A percentile compares a stretch with the other conserved stretches of the same genome.
Evolutionary conservation across 345 rosid genomes (phyloP).

Genomic region (Syzygium jambos): DNA sequence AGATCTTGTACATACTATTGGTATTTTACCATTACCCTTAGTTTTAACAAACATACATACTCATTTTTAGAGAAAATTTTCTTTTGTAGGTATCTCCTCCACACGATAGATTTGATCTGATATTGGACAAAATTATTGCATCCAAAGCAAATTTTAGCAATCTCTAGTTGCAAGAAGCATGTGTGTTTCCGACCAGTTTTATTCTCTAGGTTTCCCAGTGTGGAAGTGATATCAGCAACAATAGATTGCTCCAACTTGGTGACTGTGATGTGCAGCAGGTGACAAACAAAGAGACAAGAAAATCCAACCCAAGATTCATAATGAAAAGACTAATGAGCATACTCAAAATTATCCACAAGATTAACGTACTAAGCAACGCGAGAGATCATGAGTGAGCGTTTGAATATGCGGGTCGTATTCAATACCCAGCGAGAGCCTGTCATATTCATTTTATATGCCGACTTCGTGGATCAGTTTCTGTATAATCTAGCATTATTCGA

Average conservation of each 20-base stretch:
- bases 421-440: neutral
- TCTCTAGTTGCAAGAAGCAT: neutral
- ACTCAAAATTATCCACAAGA: neutral
- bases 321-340: neutral
- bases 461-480: neutral
- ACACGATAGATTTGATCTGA: neutral
- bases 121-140: neutral
- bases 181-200: neutral
- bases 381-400: neutral
- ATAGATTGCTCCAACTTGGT: neutral
- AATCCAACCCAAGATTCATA: neutral
- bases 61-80: neutral
- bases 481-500: neutral
- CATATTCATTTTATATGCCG: neutral
- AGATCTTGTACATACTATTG: too few species aligned
- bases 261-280: neutral
- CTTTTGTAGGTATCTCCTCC: neutral
- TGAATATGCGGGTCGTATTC: neutral
- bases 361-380: neutral
- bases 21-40: too few species aligned
- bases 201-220: neutral
- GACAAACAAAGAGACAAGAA: neutral
- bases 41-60: neutral
- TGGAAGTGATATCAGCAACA: neutral
- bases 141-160: neutral